These are phyloP conservation scores for Ambrosia artemisiifolia DNA, from an alignment of 129 eudicot species.

Conservation along the genomic window DNA sequence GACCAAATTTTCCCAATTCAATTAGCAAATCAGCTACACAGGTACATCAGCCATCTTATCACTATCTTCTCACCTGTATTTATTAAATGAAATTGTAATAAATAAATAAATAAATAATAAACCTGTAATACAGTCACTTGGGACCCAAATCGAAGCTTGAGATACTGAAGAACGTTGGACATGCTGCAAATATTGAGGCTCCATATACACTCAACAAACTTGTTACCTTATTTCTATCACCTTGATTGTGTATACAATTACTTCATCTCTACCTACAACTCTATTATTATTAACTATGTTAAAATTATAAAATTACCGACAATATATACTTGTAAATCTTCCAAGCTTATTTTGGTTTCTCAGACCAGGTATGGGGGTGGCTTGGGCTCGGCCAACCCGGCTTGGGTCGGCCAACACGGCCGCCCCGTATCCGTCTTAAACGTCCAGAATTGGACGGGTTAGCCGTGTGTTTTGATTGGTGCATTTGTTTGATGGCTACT, in stretches of 20 bases:
- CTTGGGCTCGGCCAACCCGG: too few species aligned
- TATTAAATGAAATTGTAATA: neutral
- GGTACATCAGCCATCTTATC: slow-evolving; percentile 17
- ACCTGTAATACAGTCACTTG: slow-evolving; percentile 43
- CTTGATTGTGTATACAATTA: neutral
- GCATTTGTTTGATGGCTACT: too few species aligned
- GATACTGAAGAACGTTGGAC: slow-evolving; percentile 56
- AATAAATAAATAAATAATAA: too few species aligned
- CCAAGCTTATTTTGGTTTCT: neutral
- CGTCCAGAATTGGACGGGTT: too few species aligned
- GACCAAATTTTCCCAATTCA: slow-evolving; percentile 58
- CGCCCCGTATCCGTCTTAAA: too few species aligned
- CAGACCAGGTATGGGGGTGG: too few species aligned
- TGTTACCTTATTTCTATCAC: slow-evolving; percentile 34
- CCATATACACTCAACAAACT: slow-evolving; percentile 41
- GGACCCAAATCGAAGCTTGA: slow-evolving; percentile 54
- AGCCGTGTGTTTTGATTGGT: too few species aligned
- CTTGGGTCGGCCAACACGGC: too few species aligned
- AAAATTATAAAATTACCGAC: neutral
- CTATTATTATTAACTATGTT: slow-evolving; percentile 1
- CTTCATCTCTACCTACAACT: neutral
- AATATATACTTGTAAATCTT: neutral
- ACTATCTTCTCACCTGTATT: neutral
- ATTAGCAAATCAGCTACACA: slow-evolving; percentile 51
- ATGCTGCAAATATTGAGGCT: slow-evolving; percentile 61